Percentiles rank a stretch among this genome's conserved stretches.
phyloP scores from a whole-genome alignment of 352 stramenopile genomes.

The Pythium plurisporium region DNA sequence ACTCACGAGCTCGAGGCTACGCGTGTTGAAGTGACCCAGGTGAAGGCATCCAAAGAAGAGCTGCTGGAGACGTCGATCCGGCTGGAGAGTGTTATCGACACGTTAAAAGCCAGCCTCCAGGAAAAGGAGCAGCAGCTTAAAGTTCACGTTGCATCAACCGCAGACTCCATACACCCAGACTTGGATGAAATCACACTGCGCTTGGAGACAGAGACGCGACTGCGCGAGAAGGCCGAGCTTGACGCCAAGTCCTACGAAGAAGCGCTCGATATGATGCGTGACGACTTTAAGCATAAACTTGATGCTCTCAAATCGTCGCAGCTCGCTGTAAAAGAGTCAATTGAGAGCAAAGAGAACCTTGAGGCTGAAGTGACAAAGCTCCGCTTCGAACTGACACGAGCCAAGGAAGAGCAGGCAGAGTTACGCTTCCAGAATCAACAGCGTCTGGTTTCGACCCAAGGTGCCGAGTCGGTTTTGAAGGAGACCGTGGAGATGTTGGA shows the following conservation, averaged over 20 bases:
- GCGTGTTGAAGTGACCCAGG: not conserved
- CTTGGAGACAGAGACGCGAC: constrained; percentile 34
- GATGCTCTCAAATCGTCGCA: constrained; percentile 37
- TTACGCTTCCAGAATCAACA: constrained; percentile 59
- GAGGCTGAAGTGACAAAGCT: constrained; percentile 36
- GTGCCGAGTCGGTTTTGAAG: constrained; percentile 31
- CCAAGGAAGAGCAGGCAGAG: constrained; percentile 53
- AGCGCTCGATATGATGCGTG: constrained; percentile 42
- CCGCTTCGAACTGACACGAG: constrained; percentile 25
- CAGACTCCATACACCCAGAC: not conserved
- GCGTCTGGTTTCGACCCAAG: constrained; percentile 37
- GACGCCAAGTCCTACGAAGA: constrained; percentile 71
- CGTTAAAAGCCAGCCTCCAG: not conserved
- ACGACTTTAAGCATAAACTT: constrained; percentile 48
- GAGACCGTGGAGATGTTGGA: constrained; percentile 36
- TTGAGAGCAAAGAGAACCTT: constrained; percentile 9
- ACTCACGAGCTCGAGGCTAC: not conserved
- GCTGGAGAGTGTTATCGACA: not conserved
- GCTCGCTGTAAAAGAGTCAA: constrained; percentile 28
- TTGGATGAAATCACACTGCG: constrained; percentile 26
- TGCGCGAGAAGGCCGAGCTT: constrained; percentile 42
- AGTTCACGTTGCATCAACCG: not conserved
- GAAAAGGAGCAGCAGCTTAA: constrained; percentile 6
- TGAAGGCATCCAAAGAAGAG: not conserved
- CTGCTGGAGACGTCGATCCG: not conserved